phyloP scores from a whole-genome alignment of 495 filamentous ascomycete species.

The Hypoxylon intermedium region DNA sequence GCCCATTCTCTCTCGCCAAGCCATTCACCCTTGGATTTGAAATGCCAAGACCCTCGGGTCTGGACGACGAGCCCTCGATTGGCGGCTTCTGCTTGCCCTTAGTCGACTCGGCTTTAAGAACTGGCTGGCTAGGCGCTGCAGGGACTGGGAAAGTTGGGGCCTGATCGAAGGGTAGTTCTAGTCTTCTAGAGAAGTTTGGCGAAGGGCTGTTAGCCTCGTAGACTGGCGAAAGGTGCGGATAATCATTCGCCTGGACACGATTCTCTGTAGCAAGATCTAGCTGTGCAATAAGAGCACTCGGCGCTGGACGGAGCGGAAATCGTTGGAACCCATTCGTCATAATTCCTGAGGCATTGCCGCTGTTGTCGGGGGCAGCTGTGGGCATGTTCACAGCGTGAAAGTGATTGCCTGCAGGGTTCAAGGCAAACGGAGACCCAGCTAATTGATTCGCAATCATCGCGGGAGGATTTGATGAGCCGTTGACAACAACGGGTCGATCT shows the following conservation, averaged over 20 bases:
- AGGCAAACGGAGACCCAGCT: constrained; percentile 19
- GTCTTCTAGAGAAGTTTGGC: constrained; percentile 50
- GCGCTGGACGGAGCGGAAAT: constrained; percentile 44
- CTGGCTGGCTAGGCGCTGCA: constrained; percentile 37
- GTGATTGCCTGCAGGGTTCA: constrained; percentile 17
- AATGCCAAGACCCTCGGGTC: constrained; percentile 28
- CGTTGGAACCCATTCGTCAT: constrained; percentile 39
- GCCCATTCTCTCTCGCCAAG: constrained; percentile 51
- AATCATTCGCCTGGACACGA: constrained; percentile 42
- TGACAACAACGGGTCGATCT: constrained; percentile 57
- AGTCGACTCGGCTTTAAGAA: constrained; percentile 44
- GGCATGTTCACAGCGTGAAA: constrained; percentile 21
- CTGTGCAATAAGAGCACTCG: constrained; percentile 51
- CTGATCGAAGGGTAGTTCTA: constrained; percentile 42
- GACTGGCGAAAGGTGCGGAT: constrained; percentile 61
- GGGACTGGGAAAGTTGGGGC: constrained; percentile 20
- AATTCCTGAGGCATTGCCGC: background rate
- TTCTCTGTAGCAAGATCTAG: constrained; percentile 55
- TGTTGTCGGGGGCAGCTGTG: constrained; percentile 11
- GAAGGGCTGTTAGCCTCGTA: constrained; percentile 62
- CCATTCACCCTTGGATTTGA: constrained; percentile 48
- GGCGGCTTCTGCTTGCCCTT: constrained; percentile 37
- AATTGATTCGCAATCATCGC: constrained; percentile 7
- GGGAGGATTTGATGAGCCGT: constrained; percentile 49
- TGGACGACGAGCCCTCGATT: constrained; percentile 26